phyloP scores from a whole-genome alignment of 352 stramenopile genomes.

The Phytophthora nicotianae region DNA sequence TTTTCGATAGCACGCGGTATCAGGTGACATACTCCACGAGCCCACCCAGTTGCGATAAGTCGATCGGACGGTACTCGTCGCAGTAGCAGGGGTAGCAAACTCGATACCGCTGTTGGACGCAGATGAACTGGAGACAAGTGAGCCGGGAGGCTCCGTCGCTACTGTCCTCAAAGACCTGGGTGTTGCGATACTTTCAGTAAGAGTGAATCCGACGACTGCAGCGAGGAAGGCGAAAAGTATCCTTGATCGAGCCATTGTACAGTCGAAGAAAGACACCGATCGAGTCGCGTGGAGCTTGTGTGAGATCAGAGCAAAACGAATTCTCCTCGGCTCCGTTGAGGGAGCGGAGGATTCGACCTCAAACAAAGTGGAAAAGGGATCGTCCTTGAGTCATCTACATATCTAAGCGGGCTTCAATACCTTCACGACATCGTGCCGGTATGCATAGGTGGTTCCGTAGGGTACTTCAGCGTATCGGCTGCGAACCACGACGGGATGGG shows the following conservation, averaged over 20 bases:
- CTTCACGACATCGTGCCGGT: slow-evolving; percentile 6
- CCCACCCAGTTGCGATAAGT: slow-evolving; percentile 49
- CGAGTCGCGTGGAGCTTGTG: slow-evolving; percentile 7
- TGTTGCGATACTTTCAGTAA: slow-evolving; percentile 2
- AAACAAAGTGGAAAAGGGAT: neutral
- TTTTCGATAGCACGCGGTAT: slow-evolving; percentile 36
- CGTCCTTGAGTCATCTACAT: slow-evolving; percentile 3
- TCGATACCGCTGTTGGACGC: neutral
- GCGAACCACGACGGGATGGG: slow-evolving; percentile 24
- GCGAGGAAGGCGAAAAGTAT: slow-evolving; percentile 9
- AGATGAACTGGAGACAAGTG: slow-evolving; percentile 1
- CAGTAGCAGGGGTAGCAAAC: slow-evolving; percentile 18
- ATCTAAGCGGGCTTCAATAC: neutral
- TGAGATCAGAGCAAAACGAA: slow-evolving; percentile 13
- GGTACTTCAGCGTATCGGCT: slow-evolving; percentile 17
- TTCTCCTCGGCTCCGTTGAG: slow-evolving; percentile 2
- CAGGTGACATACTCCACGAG: slow-evolving; percentile 28
- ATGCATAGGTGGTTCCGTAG: slow-evolving; percentile 10
- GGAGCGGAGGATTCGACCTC: neutral
- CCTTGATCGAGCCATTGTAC: slow-evolving; percentile 19
- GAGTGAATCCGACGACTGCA: slow-evolving; percentile 2
- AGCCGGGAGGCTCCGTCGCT: slow-evolving; percentile 3
- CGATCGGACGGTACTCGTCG: slow-evolving; percentile 28
- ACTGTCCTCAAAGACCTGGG: neutral
- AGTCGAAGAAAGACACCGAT: slow-evolving; percentile 2